Percentiles rank a stretch among this genome's conserved stretches.
phyloP scores from a whole-genome alignment of 208 protist genomes.

The Trichomonas tenax region DNA sequence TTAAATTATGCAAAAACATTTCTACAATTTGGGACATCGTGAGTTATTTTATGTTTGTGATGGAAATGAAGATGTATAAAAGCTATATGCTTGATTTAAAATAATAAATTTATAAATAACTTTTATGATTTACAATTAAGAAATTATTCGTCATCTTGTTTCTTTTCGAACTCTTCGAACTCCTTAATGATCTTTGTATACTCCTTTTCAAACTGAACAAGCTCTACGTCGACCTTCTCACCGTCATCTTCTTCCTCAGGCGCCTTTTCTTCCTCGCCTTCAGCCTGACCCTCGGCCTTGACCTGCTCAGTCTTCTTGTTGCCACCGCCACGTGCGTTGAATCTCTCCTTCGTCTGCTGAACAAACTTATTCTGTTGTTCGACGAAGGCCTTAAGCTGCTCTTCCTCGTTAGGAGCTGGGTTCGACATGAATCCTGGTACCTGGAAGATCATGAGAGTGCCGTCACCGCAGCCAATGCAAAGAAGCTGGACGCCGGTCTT shows the following conservation, averaged over 20 bases:
- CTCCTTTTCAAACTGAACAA: not conserved
- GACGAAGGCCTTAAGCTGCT: not conserved
- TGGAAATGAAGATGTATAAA: too few relatives aligned
- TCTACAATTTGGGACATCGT: too few relatives aligned
- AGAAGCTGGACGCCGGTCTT: not conserved
- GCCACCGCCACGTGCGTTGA: not conserved
- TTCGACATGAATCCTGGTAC: not conserved
- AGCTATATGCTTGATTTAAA: not conserved
- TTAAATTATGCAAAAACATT: too few relatives aligned
- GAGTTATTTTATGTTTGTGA: too few relatives aligned
- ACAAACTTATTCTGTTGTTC: not conserved
- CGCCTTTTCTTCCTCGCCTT: not conserved
- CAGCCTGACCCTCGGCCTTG: not conserved
- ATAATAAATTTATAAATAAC: not conserved
- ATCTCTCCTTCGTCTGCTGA: not conserved
- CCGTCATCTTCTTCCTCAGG: not conserved
- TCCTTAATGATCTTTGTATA: conserved; percentile 3
- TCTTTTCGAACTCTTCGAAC: not conserved
- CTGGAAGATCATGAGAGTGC: not conserved
- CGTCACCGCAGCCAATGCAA: not conserved
- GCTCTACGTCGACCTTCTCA: not conserved
- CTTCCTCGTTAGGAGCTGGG: not conserved
- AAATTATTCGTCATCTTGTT: not conserved
- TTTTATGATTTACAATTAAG: not conserved
- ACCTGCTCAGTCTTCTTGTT: not conserved